These are phyloP conservation scores for Saturnispora serradocipensis DNA, from an alignment of 805 yeast species.

Conservation along the genomic window DNA sequence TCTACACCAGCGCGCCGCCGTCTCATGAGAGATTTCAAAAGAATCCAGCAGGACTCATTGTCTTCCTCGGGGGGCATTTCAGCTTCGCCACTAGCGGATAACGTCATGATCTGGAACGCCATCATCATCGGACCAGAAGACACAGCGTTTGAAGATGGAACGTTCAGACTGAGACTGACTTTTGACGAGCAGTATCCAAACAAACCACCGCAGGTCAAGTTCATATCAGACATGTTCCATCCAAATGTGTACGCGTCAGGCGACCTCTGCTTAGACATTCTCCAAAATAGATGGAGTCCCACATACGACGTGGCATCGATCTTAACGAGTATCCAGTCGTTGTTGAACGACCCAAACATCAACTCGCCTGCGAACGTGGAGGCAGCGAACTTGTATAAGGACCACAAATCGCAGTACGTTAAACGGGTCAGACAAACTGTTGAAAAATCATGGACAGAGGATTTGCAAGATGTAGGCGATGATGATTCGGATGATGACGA, in stretches of 20 bases:
- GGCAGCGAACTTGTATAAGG: slow-evolving; percentile 91
- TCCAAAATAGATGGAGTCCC: slow-evolving; percentile 97
- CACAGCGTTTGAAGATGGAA: slow-evolving; percentile 97
- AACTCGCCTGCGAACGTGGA: slow-evolving; percentile 97
- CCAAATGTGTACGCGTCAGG: slow-evolving; percentile 96
- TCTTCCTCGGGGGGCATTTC: slow-evolving; percentile 82
- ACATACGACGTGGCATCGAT: slow-evolving; percentile 96
- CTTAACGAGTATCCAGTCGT: slow-evolving; percentile 82
- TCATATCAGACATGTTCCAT: slow-evolving; percentile 91
- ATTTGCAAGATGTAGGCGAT: slow-evolving; percentile 50
- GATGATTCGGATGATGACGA: slow-evolving; percentile 31
- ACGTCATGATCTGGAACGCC: slow-evolving; percentile 97
- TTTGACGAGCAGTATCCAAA: slow-evolving; percentile 97
- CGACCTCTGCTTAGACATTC: slow-evolving; percentile 88
- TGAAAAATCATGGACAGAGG: slow-evolving; percentile 89
- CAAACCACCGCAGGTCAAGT: slow-evolving; percentile 90
- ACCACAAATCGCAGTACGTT: slow-evolving; percentile 86
- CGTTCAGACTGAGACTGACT: slow-evolving; percentile 75
- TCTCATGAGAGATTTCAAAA: slow-evolving; percentile 96
- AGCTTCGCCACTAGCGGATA: slow-evolving; percentile 94
- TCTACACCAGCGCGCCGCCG: slow-evolving; percentile 98
- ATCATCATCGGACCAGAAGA: slow-evolving; percentile 96
- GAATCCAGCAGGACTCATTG: slow-evolving; percentile 89
- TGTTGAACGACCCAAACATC: slow-evolving; percentile 92
- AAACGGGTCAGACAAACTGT: slow-evolving; percentile 92